Percentiles rank a stretch among this genome's conserved stretches.
Conservation (phyloP, 1,284 basidiomycete species). For the Volvariella volvacea region DNA sequence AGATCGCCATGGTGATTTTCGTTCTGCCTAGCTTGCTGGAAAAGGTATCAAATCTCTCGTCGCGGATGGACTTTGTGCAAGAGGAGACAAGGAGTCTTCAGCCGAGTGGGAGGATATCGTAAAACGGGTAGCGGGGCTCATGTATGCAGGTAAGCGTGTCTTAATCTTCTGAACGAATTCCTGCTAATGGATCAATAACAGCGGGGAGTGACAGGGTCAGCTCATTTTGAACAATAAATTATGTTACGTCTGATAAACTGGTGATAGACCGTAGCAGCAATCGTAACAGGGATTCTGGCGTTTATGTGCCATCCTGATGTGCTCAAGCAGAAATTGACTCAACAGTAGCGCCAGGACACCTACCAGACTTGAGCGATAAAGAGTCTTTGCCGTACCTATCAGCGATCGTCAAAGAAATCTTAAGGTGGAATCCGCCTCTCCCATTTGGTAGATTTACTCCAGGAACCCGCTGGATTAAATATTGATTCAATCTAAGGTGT, state of each 20-base stretch:
- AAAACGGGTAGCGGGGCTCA: no score
- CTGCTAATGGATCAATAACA: background rate
- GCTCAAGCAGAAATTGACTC: conserved; percentile 38
- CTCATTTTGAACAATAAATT: no score
- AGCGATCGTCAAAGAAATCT: conserved; percentile 35
- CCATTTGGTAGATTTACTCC: conserved; percentile 8
- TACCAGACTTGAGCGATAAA: conserved; percentile 40
- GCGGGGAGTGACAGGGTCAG: conserved; percentile 8
- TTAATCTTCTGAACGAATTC: no score
- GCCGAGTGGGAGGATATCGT: no score
- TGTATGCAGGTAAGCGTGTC: no score
- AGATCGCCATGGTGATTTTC: background rate
- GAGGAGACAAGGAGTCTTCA: no score
- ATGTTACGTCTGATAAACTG: background rate
- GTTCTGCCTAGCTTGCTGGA: background rate
- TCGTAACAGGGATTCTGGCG: conserved; percentile 34
- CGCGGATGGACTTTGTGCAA: no score
- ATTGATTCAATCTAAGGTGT: no score
- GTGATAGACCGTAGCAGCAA: conserved; percentile 35
- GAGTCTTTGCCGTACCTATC: conserved; percentile 34
- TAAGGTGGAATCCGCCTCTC: conserved; percentile 19
- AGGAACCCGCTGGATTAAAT: no score
- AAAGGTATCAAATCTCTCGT: no score
- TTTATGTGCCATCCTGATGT: conserved; percentile 29
- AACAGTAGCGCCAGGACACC: conserved; percentile 32